These are phyloP conservation scores for Colletotrichum sp. DNA, from an alignment of 2,329 filamentous ascomycete genomes.

Conservation along the genomic window DNA sequence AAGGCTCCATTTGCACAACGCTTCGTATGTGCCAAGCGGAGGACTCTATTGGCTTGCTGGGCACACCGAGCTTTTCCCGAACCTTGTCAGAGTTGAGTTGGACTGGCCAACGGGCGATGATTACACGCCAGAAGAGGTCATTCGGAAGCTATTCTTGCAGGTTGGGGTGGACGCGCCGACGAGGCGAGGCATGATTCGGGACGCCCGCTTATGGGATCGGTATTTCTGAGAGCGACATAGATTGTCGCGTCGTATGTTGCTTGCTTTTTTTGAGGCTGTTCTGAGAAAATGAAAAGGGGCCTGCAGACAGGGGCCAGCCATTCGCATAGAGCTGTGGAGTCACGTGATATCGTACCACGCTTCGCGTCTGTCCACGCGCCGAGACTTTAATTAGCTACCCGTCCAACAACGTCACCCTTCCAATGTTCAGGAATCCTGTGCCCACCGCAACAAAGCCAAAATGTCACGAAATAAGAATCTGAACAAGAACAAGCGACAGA, in stretches of 20 bases:
- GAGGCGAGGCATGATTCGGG: not conserved
- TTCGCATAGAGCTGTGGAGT: accelerated
- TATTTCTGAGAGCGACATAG: not conserved
- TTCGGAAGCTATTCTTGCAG: not conserved
- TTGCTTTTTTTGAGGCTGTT: not conserved
- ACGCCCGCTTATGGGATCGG: not conserved
- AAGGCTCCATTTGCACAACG: not conserved
- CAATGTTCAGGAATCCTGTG: not conserved
- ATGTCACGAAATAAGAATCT: not conserved
- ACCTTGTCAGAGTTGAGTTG: not conserved
- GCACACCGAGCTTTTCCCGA: accelerated
- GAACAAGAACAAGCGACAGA: not conserved
- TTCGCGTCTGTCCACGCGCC: not conserved
- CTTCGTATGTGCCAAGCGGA: accelerated
- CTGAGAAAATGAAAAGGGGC: not conserved
- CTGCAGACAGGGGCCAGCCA: too few relatives aligned
- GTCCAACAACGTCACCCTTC: not conserved
- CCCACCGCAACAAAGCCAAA: not conserved
- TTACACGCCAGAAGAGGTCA: not conserved
- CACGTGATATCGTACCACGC: not conserved
- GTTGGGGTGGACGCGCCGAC: not conserved
- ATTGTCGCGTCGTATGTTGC: not conserved
- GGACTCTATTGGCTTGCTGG: not conserved
- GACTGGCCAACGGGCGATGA: not conserved
- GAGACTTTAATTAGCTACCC: not conserved